Conservation (phyloP, 352 stramenopile genomes). For the Pythium coloratum region DNA sequence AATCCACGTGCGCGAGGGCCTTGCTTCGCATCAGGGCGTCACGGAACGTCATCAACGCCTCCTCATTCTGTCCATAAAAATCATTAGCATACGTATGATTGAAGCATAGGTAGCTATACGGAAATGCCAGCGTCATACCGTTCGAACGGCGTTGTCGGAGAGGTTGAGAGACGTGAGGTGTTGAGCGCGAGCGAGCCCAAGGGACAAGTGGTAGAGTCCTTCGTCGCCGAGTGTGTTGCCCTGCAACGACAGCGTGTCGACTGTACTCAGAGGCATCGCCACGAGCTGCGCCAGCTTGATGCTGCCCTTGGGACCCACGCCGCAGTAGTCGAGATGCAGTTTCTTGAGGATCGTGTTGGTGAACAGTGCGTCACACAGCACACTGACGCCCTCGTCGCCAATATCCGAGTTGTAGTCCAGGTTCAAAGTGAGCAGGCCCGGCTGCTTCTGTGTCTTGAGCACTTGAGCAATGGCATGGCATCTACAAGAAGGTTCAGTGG, state of each 20-base stretch:
- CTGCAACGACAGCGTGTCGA: conserved; percentile 64
- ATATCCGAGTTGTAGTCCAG: conserved; percentile 74
- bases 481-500: conserved; percentile 18
- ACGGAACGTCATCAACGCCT: conserved; percentile 43
- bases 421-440: conserved; percentile 71
- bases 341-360: conserved; percentile 71
- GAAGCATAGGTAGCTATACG: no score
- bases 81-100: no score
- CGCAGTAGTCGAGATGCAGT: conserved; percentile 78
- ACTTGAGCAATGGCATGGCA: conserved; percentile 56
- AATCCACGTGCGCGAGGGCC: conserved; percentile 64
- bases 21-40: conserved; percentile 71
- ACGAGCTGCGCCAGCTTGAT: conserved; percentile 78
- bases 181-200: conserved; percentile 61
- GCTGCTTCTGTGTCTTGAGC: conserved; percentile 48
- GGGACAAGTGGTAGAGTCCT: conserved; percentile 68
- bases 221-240: conserved; percentile 60
- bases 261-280: conserved; percentile 46
- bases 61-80: conserved; percentile 20
- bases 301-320: conserved; percentile 37
- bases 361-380: conserved; percentile 71
- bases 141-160: conserved; percentile 77
- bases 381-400: conserved; percentile 47
- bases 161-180: conserved; percentile 67
- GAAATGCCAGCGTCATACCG: conserved; percentile 32